Conservation (phyloP, 2,329 filamentous ascomycete genomes). For the Colletotrichum paranaense region DNA sequence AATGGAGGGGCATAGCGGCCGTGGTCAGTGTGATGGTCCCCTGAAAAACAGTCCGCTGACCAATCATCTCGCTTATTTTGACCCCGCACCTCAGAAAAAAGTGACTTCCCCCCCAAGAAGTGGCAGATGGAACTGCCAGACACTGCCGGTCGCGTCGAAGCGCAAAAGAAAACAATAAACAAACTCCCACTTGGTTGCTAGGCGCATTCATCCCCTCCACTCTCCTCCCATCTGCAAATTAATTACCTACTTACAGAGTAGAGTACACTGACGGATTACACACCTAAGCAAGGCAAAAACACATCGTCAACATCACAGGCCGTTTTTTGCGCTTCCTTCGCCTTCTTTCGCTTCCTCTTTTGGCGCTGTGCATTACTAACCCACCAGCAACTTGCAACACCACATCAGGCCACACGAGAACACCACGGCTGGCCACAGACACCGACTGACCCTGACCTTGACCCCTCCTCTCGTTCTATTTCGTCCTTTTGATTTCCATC, state of each 20-base stretch:
- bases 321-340: background rate
- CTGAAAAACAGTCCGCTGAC: background rate
- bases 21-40: background rate
- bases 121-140: background rate
- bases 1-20: constrained; percentile 21
- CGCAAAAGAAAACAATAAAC: constrained; percentile 46
- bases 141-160: constrained; percentile 23
- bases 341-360: background rate
- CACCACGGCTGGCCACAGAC: background rate
- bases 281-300: background rate
- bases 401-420: background rate
- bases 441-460: no score
- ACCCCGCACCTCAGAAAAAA: constrained; percentile 21
- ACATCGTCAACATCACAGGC: constrained; percentile 20
- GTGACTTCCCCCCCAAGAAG: background rate
- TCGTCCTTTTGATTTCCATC: constrained; percentile 18
- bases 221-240: background rate
- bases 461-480: background rate
- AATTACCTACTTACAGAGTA: no score
- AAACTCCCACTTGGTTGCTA: constrained; percentile 41
- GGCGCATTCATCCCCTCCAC: constrained; percentile 30
- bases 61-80: background rate
- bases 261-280: background rate
- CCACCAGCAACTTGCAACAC: background rate
- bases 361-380: constrained; percentile 29